phyloP scores from a whole-genome alignment of 169 alveolate species.

The Gregarina niphandrodes region DNA sequence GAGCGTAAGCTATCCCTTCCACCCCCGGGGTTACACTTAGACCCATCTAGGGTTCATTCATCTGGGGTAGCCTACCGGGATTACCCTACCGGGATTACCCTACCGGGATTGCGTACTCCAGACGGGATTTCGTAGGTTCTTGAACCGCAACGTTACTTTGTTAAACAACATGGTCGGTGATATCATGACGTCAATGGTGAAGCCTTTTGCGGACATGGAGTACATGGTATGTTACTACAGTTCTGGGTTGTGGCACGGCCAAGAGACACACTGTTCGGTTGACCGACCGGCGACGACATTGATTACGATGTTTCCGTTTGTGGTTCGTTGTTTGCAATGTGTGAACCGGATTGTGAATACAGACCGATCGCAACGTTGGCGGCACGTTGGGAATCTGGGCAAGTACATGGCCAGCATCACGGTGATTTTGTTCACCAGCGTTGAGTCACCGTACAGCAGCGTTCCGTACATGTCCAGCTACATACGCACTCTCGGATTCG shows the following conservation, averaged over 20 bases:
- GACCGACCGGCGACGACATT: too few relatives aligned
- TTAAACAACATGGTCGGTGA: slow-evolving; percentile 44
- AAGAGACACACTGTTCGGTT: slow-evolving; percentile 4
- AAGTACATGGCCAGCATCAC: slow-evolving; percentile 20
- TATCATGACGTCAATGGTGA: slow-evolving; percentile 36
- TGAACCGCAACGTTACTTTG: slow-evolving; percentile 35
- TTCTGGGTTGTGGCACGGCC: slow-evolving; percentile 2
- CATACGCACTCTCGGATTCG: slow-evolving; percentile 25
- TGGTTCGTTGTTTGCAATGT: slow-evolving; percentile 47
- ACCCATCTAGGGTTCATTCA: too few relatives aligned
- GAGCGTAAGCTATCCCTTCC: too few relatives aligned
- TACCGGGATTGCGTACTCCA: too few relatives aligned
- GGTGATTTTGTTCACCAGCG: slow-evolving; percentile 8
- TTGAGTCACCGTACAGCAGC: not conserved
- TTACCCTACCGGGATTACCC: too few relatives aligned
- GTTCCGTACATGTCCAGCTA: slow-evolving; percentile 7
- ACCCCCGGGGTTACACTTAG: too few relatives aligned
- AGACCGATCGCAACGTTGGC: slow-evolving; percentile 9
- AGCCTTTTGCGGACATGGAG: slow-evolving; percentile 42
- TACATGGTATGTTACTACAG: slow-evolving; percentile 27
- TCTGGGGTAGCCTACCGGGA: too few relatives aligned
- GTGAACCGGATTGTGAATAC: slow-evolving; percentile 27
- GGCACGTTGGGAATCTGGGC: slow-evolving; percentile 15
- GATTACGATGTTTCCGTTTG: slow-evolving; percentile 43
- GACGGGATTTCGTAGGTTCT: too few relatives aligned